Conservation (phyloP, 192 early-diverging fungal species). For the Backusella parvicylindrica region DNA sequence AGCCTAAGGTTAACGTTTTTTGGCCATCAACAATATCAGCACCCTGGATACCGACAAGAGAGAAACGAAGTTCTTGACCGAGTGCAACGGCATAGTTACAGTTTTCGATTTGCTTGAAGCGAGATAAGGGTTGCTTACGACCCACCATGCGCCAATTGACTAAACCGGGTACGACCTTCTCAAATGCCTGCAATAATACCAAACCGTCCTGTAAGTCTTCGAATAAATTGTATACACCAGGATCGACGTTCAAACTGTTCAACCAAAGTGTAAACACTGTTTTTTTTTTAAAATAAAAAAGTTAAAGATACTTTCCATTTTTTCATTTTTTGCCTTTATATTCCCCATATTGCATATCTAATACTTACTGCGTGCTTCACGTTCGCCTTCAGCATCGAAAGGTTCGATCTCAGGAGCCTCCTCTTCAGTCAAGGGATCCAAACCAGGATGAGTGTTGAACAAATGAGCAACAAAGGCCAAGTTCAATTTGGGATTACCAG, state of each 20-base stretch:
- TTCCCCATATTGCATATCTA: background rate
- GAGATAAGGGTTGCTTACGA: constrained; percentile 66
- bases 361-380: constrained; percentile 72
- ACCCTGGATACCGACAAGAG: constrained; percentile 94
- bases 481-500: constrained; percentile 96
- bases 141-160: constrained; percentile 96
- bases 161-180: constrained; percentile 86
- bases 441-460: constrained; percentile 96
- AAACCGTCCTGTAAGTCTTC: constrained; percentile 92
- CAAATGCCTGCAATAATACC: constrained; percentile 91
- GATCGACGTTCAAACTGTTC: constrained; percentile 95
- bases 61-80: constrained; percentile 83
- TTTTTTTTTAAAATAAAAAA: background rate
- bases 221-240: constrained; percentile 97
- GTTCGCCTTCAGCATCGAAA: constrained; percentile 77
- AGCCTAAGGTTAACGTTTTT: constrained; percentile 83
- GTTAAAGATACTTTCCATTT: background rate
- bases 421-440: constrained; percentile 86
- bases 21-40: constrained; percentile 91
- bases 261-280: constrained; percentile 96
- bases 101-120: constrained; percentile 99
- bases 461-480: constrained; percentile 98
- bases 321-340: background rate
- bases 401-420: constrained; percentile 91
- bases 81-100: constrained; percentile 89